Evolutionary conservation across 2,329 filamentous ascomycete genomes (phyloP), one percentile per base, ranked within the genome.

Genomic region (Coniochaeta hoffmannii): DNA sequence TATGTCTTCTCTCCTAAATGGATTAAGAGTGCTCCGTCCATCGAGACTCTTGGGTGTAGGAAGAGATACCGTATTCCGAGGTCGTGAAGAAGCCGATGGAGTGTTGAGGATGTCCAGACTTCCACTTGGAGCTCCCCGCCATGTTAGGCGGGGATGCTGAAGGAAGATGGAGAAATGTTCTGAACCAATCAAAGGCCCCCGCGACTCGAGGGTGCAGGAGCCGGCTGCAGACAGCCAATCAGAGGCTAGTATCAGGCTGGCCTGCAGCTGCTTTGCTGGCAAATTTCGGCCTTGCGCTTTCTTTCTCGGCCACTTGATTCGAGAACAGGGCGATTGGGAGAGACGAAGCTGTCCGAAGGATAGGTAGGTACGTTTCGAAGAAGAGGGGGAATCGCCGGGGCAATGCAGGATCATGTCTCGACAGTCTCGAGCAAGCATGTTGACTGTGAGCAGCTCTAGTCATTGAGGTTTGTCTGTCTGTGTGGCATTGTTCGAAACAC

Each of bases 271-370:
- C 50, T 53, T 35, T 38, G 50, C 32, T 53, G 50, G 50, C 50
- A 53, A 32, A 53, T 53, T 53, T 53, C 30, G 50, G 50, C 50
- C 34, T 31, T 34, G 30, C 50, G 36, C 50, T n/a, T 35, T 24
- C 50, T 14, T 50, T n/a, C n/a, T 46, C 46, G 8, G 14, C 46
- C 46, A 50, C 26, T 44, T 31, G 46, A 50, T 50, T 30, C 31
- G 7, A 34, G 49, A 50, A 32, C 49, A 10, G 19, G 49, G 49
- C 49, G 31, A 51, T 31, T 31, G 49, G 49, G 28, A 51, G 7
- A 24, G 22, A 19, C 28, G 28, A 34, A 31, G 22, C 24, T n/a
- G 24, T 31, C 24, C 15, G n/a, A n/a, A n/a, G n/a, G n/a, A n/a
- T n/a, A n/a, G n/a, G n/a, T n/a, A n/a, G n/a, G n/a, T n/a, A n/a